Evolutionary conservation across 2,329 filamentous ascomycete species (phyloP), one percentile per base, ranked within the genome.

Genomic region (Diplodia seriata): DNA sequence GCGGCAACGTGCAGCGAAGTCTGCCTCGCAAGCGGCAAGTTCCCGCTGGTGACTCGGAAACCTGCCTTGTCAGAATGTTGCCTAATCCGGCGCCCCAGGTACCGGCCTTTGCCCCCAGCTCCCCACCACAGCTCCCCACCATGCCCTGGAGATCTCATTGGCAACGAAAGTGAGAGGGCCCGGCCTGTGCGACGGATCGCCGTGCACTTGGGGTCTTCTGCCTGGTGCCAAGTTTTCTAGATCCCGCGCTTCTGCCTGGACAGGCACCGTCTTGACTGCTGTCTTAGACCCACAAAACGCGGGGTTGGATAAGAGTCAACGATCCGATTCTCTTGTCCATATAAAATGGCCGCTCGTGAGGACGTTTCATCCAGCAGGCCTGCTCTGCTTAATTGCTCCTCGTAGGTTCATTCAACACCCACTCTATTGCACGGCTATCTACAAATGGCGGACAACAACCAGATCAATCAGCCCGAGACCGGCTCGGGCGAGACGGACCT

Each of bases 191-290:
- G 31, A 31, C 31, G 8, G 29, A 33, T n/a, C 29, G 29, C 9
- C 29, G 14, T 26, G 4, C 14, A 4, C 8, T 56, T 15, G 11
- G n/a, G 26, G 14, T 23, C 56, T 61, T 61, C 56, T 61, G 56
- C 56, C 56, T 61, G 29, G 40, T 31, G 56, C 56, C 56, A 61
- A 61, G 56, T 15, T 20, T 49, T 49, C 14, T 26, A 4, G 12
- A 31, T 14, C 38, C 38, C 29, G 57, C 18, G 57, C 57, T 62
- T 50, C 40, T 62, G 57, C 57, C 57, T 62, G 20, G 26, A n/a
- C 43, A 50, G 40, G n/a, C 40, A 33, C 4, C 14, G 8, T 4
- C n/a, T 15, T 11, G 14, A 8, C 7, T n/a, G 4, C 38, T 18
- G 15, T 11, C 47, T 7, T 15, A 50, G 26, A 2, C 12, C 57